Conservation (phyloP, 371 early-diverging fungal genomes). For the Blakeslea trispora region DNA sequence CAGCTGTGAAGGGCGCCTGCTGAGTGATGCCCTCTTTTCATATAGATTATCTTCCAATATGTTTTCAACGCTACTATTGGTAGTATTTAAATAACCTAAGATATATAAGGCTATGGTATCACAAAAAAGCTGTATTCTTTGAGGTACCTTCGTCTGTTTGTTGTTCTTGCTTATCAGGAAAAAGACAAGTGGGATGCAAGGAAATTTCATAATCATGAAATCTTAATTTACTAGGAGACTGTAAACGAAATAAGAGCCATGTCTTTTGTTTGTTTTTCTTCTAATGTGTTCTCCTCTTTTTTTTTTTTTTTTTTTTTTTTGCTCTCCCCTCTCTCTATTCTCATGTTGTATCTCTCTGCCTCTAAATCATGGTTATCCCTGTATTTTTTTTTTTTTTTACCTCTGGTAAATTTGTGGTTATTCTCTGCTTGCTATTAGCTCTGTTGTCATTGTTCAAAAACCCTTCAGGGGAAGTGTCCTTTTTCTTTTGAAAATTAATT, state of each 20-base stretch:
- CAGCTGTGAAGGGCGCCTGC: slow-evolving; percentile 15
- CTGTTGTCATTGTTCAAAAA: not conserved
- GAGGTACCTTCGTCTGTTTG: not conserved
- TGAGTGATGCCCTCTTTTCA: slow-evolving; percentile 7
- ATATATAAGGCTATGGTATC: not conserved
- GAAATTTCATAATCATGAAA: not conserved
- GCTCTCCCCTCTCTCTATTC: no score
- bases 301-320: no score
- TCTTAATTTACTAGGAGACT: not conserved
- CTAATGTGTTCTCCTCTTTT: no score
- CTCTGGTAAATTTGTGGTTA: not conserved
- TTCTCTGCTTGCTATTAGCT: no score
- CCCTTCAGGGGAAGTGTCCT: not conserved
- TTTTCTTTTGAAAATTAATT: not conserved
- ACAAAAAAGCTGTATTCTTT: slow-evolving; percentile 10
- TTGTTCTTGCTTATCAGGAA: slow-evolving; percentile 9
- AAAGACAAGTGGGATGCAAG: slow-evolving; percentile 7
- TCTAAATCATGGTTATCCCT: no score
- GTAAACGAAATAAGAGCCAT: no score
- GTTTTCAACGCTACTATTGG: not conserved
- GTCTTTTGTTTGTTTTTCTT: no score
- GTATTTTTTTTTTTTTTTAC: not conserved
- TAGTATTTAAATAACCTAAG: slow-evolving; percentile 3
- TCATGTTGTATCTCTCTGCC: no score
- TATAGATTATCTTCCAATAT: slow-evolving; percentile 14